Evolutionary conservation across 2,329 filamentous ascomycete species (phyloP), one percentile per base, ranked within the genome.

Genomic region (Arthrinium puccinioides): DNA sequence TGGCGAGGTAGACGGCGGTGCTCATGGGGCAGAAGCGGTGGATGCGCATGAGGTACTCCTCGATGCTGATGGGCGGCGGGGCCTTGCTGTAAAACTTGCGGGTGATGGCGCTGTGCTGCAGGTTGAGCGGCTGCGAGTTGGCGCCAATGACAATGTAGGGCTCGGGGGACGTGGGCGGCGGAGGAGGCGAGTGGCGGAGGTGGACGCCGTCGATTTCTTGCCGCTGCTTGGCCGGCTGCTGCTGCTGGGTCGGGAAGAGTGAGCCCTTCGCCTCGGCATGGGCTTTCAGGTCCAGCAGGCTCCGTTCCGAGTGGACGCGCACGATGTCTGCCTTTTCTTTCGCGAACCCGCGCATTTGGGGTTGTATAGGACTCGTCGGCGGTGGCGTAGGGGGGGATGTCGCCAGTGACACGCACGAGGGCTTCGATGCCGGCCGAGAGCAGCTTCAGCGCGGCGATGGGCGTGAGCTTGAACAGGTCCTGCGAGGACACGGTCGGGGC

Each of bases 21-120:
- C 86, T 94, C 76, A 95, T 88, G 4, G 92, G 89, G 54, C 90
- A 97, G 64, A 84, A 96, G 40, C 79, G 79, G 62, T 97, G 89
- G 41, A 97, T 76, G 13, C 90, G 84, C 51, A 81, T 70, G 18
- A 97, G 74, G 55, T 97, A 98, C 45, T 92, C 84, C 53, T 83
- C 77, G 32, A 96, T 72, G 24, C 79, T 74, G 47, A 97, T 90
- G 9, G 84, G 82, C 15, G 92, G 90, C 13, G 87, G 79, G 35
- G 80, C 77, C 57, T 92, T 95, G 46, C 84, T 90, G 66, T 92
- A 94, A 63, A 98, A 98, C 53, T 92, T 92, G 48, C 88, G 80
- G 14, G 87, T 87, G 46, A 97, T 87, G 46, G 87, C 84, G 44
- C 80, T 81, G 55, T 92, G 84, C 57, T 96, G 89, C 23, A 87